Evolutionary conservation across 73 alveolate species (phyloP).

Genomic region (Blepharisma japonicum): DNA sequence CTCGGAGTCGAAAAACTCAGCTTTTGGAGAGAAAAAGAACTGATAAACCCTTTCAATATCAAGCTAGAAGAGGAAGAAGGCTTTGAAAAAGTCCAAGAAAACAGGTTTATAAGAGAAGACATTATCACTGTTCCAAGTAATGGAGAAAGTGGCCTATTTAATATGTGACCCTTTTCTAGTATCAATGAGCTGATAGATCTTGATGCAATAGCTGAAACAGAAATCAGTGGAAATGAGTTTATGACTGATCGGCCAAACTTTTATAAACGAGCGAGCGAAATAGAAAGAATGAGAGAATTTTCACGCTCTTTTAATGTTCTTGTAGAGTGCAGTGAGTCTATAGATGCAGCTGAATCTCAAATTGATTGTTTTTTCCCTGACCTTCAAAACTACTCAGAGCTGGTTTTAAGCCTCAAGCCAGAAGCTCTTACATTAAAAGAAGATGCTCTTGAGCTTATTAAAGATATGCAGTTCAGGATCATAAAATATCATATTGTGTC

Average conservation of each 20-base stretch:
- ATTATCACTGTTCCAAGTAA: not conserved
- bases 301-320: not conserved
- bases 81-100: not conserved
- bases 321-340: not conserved
- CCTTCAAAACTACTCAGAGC: not conserved
- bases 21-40: not conserved
- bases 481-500: not conserved
- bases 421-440: conserved; percentile 1
- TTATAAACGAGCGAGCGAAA: not conserved
- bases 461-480: not conserved
- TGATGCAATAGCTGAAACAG: not conserved
- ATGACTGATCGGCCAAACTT: not conserved
- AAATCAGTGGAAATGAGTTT: not conserved
- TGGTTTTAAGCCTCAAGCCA: not conserved
- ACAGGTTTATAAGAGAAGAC: not conserved
- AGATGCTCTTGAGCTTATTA: not conserved
- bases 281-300: conserved; percentile 8
- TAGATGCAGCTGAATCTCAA: not conserved
- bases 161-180: conserved; percentile 5
- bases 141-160: not conserved
- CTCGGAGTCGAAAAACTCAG: not conserved
- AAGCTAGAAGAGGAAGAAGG: conserved; percentile 12
- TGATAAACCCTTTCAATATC: not conserved
- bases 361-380: conserved; percentile 9
- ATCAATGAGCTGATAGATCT: conserved; percentile 2